phyloP scores from a whole-genome alignment of 139 green algal genomes.

The Gonium pectorale region DNA sequence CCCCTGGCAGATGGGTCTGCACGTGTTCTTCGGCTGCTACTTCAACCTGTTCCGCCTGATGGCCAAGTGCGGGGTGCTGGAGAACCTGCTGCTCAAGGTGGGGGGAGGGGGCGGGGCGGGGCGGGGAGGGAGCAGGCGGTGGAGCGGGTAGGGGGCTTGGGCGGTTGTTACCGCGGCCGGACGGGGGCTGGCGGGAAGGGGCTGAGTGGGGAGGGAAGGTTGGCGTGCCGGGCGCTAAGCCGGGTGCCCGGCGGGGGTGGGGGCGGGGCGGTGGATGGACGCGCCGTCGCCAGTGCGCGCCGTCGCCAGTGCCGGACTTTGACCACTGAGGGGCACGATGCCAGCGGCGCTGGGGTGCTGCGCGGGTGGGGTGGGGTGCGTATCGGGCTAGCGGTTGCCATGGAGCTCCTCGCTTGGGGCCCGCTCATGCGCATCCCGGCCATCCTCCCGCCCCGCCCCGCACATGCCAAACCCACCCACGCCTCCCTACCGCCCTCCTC shows the following conservation, averaged over 20 bases:
- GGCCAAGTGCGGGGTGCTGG: conserved; percentile 94
- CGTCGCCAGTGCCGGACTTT: too few relatives aligned
- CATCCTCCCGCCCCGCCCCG: not conserved
- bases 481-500: not conserved
- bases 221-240: not conserved
- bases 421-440: too few relatives aligned
- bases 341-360: too few relatives aligned
- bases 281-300: too few relatives aligned
- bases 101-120: not conserved
- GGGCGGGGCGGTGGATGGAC: too few relatives aligned
- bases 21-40: conserved; percentile 97
- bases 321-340: too few relatives aligned
- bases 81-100: conserved; percentile 94
- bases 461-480: not conserved
- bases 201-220: not conserved
- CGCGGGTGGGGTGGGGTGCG: too few relatives aligned
- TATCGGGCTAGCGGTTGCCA: too few relatives aligned
- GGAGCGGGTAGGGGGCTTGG: not conserved
- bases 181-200: not conserved
- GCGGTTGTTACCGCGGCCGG: too few relatives aligned
- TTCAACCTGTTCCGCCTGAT: conserved; percentile 97
- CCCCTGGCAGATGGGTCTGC: conserved; percentile 88
- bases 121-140: not conserved
- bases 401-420: too few relatives aligned
- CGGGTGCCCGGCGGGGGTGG: not conserved